Evolutionary conservation across 2,329 filamentous ascomycete species (phyloP).

Genomic region (Fusarium anthophilum): DNA sequence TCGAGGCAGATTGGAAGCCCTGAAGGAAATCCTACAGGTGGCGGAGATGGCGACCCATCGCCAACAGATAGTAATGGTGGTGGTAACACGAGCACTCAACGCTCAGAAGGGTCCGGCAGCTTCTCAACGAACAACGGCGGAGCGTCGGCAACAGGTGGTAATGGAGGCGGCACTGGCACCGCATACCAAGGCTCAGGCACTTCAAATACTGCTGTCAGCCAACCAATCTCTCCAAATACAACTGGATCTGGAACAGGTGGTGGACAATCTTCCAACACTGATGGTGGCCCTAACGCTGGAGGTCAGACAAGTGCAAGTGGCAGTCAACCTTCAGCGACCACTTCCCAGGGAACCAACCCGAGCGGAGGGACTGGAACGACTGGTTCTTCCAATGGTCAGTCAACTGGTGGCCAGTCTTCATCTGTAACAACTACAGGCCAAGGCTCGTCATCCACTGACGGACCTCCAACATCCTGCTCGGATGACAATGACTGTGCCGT

Average conservation of each 20-base stretch:
- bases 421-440: neutral
- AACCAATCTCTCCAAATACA: neutral
- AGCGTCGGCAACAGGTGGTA: neutral
- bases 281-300: neutral
- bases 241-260: neutral
- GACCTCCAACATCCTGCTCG: neutral
- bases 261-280: neutral
- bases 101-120: neutral
- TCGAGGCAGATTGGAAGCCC: neutral
- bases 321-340: neutral
- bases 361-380: neutral
- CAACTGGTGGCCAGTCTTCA: neutral
- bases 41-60: neutral
- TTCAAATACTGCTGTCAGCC: neutral
- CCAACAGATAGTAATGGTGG: neutral
- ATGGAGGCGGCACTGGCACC: neutral
- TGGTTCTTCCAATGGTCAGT: neutral
- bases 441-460: neutral
- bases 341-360: neutral
- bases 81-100: neutral
- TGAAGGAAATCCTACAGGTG: neutral
- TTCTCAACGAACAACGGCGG: neutral
- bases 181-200: neutral
- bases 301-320: neutral
- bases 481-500: constrained; percentile 5